Conservation (phyloP, 139 green algal genomes). For the Micractinium conductrix region DNA sequence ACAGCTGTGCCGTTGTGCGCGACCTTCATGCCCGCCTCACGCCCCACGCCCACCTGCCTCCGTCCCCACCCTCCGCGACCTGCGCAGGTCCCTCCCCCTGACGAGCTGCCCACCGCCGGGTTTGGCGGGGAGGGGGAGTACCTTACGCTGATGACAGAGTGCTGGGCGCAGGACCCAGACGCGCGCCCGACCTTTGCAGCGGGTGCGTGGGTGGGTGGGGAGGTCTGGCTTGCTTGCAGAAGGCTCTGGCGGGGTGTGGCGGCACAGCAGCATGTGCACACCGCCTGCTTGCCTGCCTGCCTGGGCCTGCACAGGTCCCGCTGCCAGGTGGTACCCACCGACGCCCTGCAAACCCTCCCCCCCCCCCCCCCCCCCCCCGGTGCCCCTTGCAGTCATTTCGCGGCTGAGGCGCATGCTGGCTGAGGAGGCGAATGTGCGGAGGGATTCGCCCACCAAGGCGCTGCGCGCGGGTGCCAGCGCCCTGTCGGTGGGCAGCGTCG, state of each 20-base stretch:
- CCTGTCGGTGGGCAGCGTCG: background rate
- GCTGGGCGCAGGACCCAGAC: constrained; percentile 58
- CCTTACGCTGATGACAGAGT: constrained; percentile 29
- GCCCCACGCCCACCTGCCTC: no score
- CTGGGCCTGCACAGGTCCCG: no score
- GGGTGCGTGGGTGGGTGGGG: no score
- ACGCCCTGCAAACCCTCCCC: no score
- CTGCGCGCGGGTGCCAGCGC: background rate
- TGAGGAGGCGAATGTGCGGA: background rate
- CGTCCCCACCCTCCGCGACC: background rate
- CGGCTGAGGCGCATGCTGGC: constrained; percentile 45
- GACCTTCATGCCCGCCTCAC: no score
- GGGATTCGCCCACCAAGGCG: constrained; percentile 20
- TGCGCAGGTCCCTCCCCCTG: constrained; percentile 7
- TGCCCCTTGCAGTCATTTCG: constrained; percentile 52
- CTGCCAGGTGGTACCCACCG: no score
- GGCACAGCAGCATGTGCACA: no score
- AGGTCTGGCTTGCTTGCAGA: no score
- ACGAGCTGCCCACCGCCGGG: constrained; percentile 13
- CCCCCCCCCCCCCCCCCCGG: no score
- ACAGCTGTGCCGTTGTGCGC: no score
- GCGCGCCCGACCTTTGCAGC: constrained; percentile 66
- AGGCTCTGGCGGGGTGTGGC: no score
- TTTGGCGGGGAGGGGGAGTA: constrained; percentile 29
- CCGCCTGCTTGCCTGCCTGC: no score